Conservation (phyloP, 495 filamentous ascomycete species). For the Aspergillus affinis region DNA sequence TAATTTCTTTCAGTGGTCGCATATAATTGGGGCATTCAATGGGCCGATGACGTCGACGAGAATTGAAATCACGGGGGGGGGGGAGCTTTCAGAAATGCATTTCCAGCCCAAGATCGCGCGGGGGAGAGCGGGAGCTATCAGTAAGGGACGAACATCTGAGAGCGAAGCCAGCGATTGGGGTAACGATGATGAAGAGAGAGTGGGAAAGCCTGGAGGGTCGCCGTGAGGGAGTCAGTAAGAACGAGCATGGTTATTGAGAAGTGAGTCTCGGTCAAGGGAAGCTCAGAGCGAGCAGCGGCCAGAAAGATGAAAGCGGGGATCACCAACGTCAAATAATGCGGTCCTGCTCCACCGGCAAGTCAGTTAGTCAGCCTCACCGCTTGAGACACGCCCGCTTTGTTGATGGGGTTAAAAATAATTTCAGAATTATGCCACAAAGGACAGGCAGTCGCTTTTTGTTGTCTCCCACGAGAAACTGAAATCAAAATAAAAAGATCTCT, state of each 20-base stretch:
- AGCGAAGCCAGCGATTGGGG: not conserved
- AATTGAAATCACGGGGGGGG: constrained; percentile 35
- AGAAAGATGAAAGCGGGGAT: constrained; percentile 26
- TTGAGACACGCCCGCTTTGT: not conserved
- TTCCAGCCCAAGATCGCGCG: constrained; percentile 21
- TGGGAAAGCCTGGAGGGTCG: not conserved
- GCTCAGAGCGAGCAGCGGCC: not conserved
- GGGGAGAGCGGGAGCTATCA: constrained; percentile 11
- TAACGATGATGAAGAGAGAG: not conserved
- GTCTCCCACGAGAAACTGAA: not conserved
- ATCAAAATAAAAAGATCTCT: not conserved
- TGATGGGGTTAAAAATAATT: not conserved
- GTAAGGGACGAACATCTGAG: not conserved
- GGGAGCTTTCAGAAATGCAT: constrained; percentile 35
- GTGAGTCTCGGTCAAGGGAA: not conserved
- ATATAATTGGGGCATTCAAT: constrained; percentile 20
- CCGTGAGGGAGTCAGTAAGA: not conserved
- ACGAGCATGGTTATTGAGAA: not conserved
- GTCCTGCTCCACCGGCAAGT: constrained; percentile 37
- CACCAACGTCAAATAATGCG: constrained; percentile 41
- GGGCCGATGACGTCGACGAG: constrained; percentile 50
- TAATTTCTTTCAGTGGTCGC: not conserved
- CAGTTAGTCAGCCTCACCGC: constrained; percentile 1
- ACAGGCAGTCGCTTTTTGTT: not conserved
- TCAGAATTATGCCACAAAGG: not conserved